These are phyloP conservation scores for Blastobotrys raffinosifermentans DNA, from an alignment of 1,139 yeast genomes.

Conservation along the genomic window DNA sequence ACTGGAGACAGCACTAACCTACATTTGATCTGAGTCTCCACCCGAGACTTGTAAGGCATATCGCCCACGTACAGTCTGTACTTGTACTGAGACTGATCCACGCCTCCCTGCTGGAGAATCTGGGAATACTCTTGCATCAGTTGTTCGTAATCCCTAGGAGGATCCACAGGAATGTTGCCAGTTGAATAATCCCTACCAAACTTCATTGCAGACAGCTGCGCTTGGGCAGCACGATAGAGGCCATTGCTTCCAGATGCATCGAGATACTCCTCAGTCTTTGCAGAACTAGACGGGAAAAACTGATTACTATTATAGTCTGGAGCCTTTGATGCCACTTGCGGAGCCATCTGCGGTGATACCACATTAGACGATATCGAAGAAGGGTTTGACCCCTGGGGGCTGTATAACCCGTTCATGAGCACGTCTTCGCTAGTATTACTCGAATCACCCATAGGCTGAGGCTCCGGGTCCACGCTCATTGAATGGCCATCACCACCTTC, in stretches of 20 bases:
- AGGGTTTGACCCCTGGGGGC: slow-evolving; percentile 1
- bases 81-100: slow-evolving; percentile 32
- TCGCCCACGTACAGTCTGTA: slow-evolving; percentile 53
- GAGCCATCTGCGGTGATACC: background rate
- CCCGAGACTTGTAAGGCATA: slow-evolving; percentile 77
- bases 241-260: too few relatives aligned
- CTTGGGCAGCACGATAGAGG: slow-evolving; percentile 18
- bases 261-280: too few relatives aligned
- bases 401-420: too few relatives aligned
- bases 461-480: background rate
- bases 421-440: background rate
- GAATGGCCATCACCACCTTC: background rate
- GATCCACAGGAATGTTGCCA: background rate
- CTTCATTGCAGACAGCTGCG: slow-evolving; percentile 14
- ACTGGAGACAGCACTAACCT: slow-evolving; percentile 62
- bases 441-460: background rate
- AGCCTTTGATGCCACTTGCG: too few relatives aligned
- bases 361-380: background rate
- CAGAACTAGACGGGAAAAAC: too few relatives aligned
- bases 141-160: background rate
- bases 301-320: too few relatives aligned
- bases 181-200: slow-evolving; percentile 18
- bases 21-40: slow-evolving; percentile 89
- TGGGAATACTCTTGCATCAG: background rate
- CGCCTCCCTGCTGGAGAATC: background rate